Evolutionary conservation across 2,329 filamentous ascomycete genomes (phyloP).

Genomic region (Colletotrichum sp.): DNA sequence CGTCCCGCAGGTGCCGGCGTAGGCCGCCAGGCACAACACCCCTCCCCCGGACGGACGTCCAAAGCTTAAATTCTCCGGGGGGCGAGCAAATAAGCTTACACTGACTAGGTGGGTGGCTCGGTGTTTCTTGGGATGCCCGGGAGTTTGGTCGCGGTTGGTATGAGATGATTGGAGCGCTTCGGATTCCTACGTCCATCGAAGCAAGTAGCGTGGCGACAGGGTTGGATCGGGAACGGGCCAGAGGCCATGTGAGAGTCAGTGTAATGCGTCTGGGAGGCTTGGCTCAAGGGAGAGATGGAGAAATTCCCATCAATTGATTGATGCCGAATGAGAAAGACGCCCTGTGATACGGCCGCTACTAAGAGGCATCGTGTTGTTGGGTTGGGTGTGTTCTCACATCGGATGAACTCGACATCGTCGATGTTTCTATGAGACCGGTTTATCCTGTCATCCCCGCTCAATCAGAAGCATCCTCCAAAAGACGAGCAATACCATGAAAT

Average conservation of each 20-base stretch:
- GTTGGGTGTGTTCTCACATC: not conserved
- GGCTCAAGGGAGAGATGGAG: not conserved
- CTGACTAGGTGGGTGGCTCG: not conserved
- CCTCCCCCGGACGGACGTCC: not conserved
- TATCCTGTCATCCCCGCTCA: no score
- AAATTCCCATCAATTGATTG: not conserved
- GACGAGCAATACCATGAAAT: no score
- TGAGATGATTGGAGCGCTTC: constrained; percentile 4
- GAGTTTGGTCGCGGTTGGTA: not conserved
- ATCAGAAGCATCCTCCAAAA: no score
- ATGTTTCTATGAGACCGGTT: no score
- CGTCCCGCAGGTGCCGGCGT: not conserved
- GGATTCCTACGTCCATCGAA: not conserved
- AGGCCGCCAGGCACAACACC: not conserved
- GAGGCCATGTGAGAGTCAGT: not conserved
- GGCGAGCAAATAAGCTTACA: not conserved
- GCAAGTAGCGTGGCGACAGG: not conserved
- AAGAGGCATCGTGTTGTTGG: not conserved
- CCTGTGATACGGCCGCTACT: not conserved
- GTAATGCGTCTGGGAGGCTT: not conserved
- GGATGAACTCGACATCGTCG: not conserved
- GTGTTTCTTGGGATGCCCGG: not conserved
- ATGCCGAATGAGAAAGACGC: not conserved
- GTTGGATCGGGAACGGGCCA: not conserved
- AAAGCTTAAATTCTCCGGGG: constrained; percentile 11